Base-by-base conservation (phyloP, 257 asterid genomes). In the Plectranthus barbatus region DNA sequence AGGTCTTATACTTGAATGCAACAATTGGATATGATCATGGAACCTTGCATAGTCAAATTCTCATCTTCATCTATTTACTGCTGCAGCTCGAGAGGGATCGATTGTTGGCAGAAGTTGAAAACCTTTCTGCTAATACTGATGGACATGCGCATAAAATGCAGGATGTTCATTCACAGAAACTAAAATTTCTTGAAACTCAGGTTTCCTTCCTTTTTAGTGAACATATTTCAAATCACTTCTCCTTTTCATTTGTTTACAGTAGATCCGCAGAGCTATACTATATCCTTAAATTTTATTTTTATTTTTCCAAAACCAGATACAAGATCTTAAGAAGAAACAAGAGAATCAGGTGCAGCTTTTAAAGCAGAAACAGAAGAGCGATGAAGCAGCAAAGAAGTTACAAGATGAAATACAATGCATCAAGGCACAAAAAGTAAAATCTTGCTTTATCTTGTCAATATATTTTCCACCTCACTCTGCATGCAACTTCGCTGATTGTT, bases 361-460 rank as follows among this genome's bases (percentile, higher is more conserved):
- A 60, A 93, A 85, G 80, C 96, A 90, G 83, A 93, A 93, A 72
- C 96, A 93, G 69, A 93, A 90, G 83, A 93, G 99, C 33, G 99
- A 93, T 66, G 99, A 93, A 21, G 99, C 97, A 36, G 94, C 99
- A 6, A 93, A 79, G 76, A 80, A 88, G 50, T 78, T 93, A 50
- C 97, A 87, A 81, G 97, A 90, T 21, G 96, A 93, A 81, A 93
- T 93, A 79, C 99, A 90, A 56, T 83, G 78, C 87, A 93, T 93
- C 72, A 93, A 93, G 77, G 88, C 94, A 8, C 99, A 93, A 71
- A 93, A 93, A 96, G 99, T 90, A 49, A 62, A 60, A 33, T 70
- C 62, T 44, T 57, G 18, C 20, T 66, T 66, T 45, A 12, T 45
- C 33, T 48, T 72, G 24, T 54, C 50, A 45, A 26, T 26, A 23